These are phyloP conservation scores for Schwanniomyces sp. DNA, from an alignment of 805 yeast species.

Conservation along the genomic window DNA sequence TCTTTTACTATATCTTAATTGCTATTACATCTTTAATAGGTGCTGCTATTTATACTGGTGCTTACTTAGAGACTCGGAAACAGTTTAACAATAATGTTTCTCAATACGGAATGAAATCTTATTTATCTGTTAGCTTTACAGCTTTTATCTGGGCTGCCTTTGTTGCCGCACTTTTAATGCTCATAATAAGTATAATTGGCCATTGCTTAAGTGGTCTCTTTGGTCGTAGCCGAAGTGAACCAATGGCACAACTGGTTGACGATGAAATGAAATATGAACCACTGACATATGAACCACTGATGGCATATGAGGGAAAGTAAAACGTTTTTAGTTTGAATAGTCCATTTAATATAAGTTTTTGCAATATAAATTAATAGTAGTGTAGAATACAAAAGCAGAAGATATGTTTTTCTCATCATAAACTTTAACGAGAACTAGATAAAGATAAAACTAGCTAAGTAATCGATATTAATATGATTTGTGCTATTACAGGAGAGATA, in stretches of 20 bases:
- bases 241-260: not conserved
- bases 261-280: not conserved
- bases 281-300: slow-evolving; percentile 12
- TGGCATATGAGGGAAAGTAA: slow-evolving; percentile 22
- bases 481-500: slow-evolving; percentile 64
- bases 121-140: slow-evolving; percentile 49
- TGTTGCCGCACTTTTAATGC: slow-evolving; percentile 40
- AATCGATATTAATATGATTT: slow-evolving; percentile 11
- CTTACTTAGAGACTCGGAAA: slow-evolving; percentile 48
- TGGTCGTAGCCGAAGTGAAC: slow-evolving; percentile 25
- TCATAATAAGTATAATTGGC: slow-evolving; percentile 35
- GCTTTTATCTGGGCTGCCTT: slow-evolving; percentile 67
- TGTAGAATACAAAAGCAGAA: not conserved
- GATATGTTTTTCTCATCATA: not conserved
- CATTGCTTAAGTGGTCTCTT: slow-evolving; percentile 40
- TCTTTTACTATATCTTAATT: slow-evolving; percentile 44
- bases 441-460: not conserved
- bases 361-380: not conserved
- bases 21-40: slow-evolving; percentile 45
- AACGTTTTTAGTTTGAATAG: too few relatives aligned
- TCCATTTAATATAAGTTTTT: not conserved
- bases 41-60: slow-evolving; percentile 63
- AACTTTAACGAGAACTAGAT: not conserved
- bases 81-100: slow-evolving; percentile 50
- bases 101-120: slow-evolving; percentile 55